phyloP scores from a whole-genome alignment of 2,329 filamentous ascomycete genomes.

The Botryosphaeria dothidea region DNA sequence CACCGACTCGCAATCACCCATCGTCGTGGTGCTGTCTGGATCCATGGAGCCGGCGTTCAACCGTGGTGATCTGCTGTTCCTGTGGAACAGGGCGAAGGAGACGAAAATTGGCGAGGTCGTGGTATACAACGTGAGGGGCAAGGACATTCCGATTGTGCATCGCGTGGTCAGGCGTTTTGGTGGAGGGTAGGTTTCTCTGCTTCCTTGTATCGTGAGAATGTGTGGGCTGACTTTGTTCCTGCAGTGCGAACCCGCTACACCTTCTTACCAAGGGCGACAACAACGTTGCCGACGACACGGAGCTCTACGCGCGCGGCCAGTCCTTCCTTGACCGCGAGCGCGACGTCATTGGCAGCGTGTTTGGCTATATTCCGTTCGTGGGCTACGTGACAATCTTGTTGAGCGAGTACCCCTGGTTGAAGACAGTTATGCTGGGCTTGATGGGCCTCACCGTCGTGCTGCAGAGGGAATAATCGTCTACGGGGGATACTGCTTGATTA shows the following conservation, averaged over 20 bases:
- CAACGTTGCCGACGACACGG: conserved; percentile 89
- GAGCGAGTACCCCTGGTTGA: conserved; percentile 94
- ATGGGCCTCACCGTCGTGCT: conserved; percentile 95
- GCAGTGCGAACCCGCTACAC: conserved; percentile 53
- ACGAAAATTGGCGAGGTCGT: conserved; percentile 73
- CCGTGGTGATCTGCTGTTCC: conserved; percentile 71
- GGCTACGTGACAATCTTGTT: conserved; percentile 96
- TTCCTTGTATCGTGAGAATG: not conserved
- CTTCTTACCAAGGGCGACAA: conserved; percentile 98
- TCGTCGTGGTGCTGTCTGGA: conserved; percentile 82
- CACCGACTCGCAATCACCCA: conserved; percentile 66
- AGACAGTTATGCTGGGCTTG: conserved; percentile 88
- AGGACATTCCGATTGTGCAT: conserved; percentile 98
- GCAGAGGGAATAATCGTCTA: conserved; percentile 71
- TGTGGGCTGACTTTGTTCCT: not conserved
- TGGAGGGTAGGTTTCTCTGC: conserved; percentile 49
- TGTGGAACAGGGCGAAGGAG: conserved; percentile 70
- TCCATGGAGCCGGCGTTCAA: conserved; percentile 84
- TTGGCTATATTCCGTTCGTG: conserved; percentile 90
- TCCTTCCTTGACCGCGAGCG: conserved; percentile 77
- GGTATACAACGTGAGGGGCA: conserved; percentile 83
- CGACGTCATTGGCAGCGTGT: conserved; percentile 91
- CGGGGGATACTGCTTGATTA: not conserved
- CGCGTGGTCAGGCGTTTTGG: conserved; percentile 75
- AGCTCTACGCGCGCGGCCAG: conserved; percentile 83